Conservation (phyloP, 352 stramenopile species). For the Phytophthora cactorum region DNA sequence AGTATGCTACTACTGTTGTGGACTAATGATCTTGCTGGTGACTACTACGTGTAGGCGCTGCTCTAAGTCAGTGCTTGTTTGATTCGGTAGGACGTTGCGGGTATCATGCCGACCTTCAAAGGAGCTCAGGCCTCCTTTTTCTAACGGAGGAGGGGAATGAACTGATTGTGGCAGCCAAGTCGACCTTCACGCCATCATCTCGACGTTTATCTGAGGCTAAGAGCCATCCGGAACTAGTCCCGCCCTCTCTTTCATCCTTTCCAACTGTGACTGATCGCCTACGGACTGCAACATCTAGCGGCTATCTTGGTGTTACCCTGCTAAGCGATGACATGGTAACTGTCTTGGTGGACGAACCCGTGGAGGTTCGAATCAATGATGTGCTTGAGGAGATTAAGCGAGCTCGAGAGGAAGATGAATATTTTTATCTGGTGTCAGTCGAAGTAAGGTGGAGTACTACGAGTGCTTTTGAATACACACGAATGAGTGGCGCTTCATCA, state of each 20-base stretch:
- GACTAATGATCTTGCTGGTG: neutral
- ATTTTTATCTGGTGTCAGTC: slow-evolving; percentile 23
- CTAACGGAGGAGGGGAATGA: slow-evolving; percentile 32
- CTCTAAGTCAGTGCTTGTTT: slow-evolving; percentile 27
- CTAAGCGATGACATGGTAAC: neutral
- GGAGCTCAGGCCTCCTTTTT: slow-evolving; percentile 26
- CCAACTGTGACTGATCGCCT: too few species aligned
- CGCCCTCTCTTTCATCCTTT: too few species aligned
- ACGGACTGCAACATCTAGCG: neutral
- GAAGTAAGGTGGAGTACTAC: slow-evolving; percentile 19
- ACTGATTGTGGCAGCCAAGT: slow-evolving; percentile 20
- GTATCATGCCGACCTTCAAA: slow-evolving; percentile 39
- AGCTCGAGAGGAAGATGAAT: neutral
- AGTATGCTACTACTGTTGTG: neutral
- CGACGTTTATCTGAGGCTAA: slow-evolving; percentile 15
- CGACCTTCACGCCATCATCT: slow-evolving; percentile 5
- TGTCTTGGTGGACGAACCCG: slow-evolving; percentile 2
- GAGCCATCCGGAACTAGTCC: too few species aligned
- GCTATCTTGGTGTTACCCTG: neutral
- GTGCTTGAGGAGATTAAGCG: slow-evolving; percentile 21
- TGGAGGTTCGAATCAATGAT: slow-evolving; percentile 21
- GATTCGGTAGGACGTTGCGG: slow-evolving; percentile 37
- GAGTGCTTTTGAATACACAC: slow-evolving; percentile 18
- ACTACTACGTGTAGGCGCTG: slow-evolving; percentile 10
- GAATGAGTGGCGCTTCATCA: slow-evolving; percentile 25